Conservation (phyloP, 176 grass and related monocot genomes). For the Poa annua region DNA sequence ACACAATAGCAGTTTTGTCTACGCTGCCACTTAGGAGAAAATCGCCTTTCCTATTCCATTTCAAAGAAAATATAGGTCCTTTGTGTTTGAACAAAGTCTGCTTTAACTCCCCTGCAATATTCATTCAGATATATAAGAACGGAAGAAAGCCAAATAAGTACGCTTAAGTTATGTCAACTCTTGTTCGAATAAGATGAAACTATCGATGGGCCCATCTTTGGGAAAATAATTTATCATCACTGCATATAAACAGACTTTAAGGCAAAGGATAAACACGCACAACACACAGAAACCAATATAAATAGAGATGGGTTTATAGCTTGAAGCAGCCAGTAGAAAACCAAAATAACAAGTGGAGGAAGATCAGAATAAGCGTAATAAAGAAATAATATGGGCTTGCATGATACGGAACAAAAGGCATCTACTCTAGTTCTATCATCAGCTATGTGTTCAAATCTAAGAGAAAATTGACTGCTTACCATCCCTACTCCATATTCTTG, state of each 20-base stretch:
- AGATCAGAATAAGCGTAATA: no score
- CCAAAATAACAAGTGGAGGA: no score
- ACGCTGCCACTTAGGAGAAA: conserved; percentile 93
- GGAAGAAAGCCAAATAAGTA: conserved; percentile 22
- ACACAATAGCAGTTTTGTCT: conserved; percentile 99
- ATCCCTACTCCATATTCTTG: conserved; percentile 93
- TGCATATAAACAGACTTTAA: neutral
- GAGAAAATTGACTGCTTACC: conserved; percentile 51
- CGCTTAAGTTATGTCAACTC: neutral
- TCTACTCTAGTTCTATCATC: no score
- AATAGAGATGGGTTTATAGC: no score
- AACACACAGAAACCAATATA: neutral
- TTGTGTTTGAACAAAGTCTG: conserved; percentile 94
- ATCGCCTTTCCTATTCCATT: conserved; percentile 99
- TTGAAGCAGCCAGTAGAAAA: no score
- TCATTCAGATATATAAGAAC: conserved; percentile 21
- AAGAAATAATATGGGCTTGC: no score
- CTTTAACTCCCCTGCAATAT: conserved; percentile 78
- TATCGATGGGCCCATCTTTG: neutral
- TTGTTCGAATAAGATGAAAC: conserved; percentile 3
- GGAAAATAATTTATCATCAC: neutral
- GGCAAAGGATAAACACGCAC: neutral
- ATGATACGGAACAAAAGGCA: no score
- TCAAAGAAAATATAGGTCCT: conserved; percentile 96
- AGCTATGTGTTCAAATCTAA: no score